A percentile compares a stretch with the other conserved stretches of the same genome.
phyloP scores from a whole-genome alignment of 2,329 filamentous ascomycete species.

The Pestalotiopsis sp. region DNA sequence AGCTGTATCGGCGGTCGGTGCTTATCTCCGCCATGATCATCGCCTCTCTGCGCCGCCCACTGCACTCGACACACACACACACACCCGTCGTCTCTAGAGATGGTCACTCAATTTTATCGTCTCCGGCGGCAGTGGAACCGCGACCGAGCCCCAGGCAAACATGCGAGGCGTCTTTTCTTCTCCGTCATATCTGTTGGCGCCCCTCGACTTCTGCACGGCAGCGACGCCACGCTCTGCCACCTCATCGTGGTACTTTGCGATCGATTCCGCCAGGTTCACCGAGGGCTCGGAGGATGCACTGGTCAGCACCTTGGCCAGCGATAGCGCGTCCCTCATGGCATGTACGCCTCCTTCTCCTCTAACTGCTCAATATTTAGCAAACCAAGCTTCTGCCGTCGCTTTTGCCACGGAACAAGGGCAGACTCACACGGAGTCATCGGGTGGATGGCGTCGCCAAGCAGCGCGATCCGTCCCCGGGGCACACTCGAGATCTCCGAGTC shows the following conservation, averaged over 20 bases:
- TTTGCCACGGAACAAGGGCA: neutral
- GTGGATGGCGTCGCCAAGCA: slow-evolving; percentile 50
- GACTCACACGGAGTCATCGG: slow-evolving; percentile 47
- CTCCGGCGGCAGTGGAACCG: neutral
- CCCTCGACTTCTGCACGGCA: neutral
- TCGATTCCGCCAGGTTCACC: neutral
- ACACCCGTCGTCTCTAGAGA: neutral
- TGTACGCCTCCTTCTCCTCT: slow-evolving; percentile 51
- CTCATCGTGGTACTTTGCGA: slow-evolving; percentile 4
- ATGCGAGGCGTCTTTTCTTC: neutral
- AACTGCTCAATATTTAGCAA: slow-evolving; percentile 26
- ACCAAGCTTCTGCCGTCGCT: neutral
- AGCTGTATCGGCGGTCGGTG: too few relatives aligned
- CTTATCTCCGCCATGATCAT: too few relatives aligned
- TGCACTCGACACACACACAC: neutral
- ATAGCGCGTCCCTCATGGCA: slow-evolving; percentile 42
- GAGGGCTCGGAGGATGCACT: too few relatives aligned
- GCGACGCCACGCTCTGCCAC: neutral
- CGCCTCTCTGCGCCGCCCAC: too few relatives aligned
- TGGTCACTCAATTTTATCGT: neutral
- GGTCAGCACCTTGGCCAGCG: slow-evolving; percentile 16
- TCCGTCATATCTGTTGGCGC: neutral
- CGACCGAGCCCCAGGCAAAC: neutral
- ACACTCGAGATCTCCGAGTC: slow-evolving; percentile 21
- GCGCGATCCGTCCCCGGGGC: slow-evolving; percentile 35